Percentiles rank a stretch among this genome's conserved stretches.
These are phyloP conservation scores for Aspergillus amoenus DNA, from an alignment of 2,329 filamentous ascomycete species.

Conservation along the genomic window DNA sequence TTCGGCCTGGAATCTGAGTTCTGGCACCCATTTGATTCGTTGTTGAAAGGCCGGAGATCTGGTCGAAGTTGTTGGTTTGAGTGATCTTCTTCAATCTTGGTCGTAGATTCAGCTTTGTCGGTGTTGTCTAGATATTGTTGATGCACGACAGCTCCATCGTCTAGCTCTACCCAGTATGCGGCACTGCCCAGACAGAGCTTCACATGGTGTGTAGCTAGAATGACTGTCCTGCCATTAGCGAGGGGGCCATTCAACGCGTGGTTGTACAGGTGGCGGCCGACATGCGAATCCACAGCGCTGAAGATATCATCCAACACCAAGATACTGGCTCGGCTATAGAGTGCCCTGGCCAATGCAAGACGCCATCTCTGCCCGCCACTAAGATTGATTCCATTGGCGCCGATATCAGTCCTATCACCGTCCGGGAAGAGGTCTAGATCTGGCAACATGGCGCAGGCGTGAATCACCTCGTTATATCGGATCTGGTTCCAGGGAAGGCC, in stretches of 20 bases:
- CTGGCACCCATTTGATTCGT: not conserved
- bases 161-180: not conserved
- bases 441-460: slow-evolving; percentile 71
- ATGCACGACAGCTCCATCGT: slow-evolving; percentile 2
- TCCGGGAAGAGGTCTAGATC: slow-evolving; percentile 74
- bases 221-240: slow-evolving; percentile 67
- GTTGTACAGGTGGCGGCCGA: slow-evolving; percentile 77
- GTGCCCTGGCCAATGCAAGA: slow-evolving; percentile 73
- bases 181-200: slow-evolving; percentile 54
- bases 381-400: slow-evolving; percentile 80
- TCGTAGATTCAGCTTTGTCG: not conserved
- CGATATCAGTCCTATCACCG: slow-evolving; percentile 77
- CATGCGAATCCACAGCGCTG: slow-evolving; percentile 76
- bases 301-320: slow-evolving; percentile 82
- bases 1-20: slow-evolving; percentile 23
- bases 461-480: slow-evolving; percentile 68
- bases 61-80: not conserved
- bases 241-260: slow-evolving; percentile 71
- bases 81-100: not conserved
- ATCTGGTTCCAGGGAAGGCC: slow-evolving; percentile 67
- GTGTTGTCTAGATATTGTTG: not conserved
- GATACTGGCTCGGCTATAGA: slow-evolving; percentile 76
- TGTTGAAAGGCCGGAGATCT: not conserved
- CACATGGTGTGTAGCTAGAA: slow-evolving; percentile 79
- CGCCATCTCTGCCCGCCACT: slow-evolving; percentile 84